Conservation (phyloP, 2,329 filamentous ascomycete genomes). For the Lachnellula occidentalis region DNA sequence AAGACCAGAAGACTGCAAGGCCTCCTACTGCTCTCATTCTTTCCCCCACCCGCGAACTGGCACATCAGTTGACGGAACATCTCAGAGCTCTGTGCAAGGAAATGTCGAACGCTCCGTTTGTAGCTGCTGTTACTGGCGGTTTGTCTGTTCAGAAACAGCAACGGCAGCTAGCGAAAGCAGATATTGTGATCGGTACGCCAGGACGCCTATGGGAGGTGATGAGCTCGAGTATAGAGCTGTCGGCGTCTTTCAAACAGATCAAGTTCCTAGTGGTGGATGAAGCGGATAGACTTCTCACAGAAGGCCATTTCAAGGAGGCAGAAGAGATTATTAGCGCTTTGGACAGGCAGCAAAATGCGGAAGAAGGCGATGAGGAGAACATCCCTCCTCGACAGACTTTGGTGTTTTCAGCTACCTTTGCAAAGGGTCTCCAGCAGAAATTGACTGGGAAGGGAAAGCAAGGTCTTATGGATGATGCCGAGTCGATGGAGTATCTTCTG, state of each 20-base stretch:
- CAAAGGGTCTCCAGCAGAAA: conserved; percentile 86
- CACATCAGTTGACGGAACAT: conserved; percentile 84
- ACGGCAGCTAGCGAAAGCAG: conserved; percentile 73
- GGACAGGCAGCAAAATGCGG: conserved; percentile 54
- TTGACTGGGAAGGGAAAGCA: conserved; percentile 64
- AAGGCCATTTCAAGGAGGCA: conserved; percentile 92
- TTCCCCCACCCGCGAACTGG: conserved; percentile 87
- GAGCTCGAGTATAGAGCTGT: conserved; percentile 64
- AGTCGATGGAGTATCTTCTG: conserved; percentile 89
- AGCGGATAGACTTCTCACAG: conserved; percentile 83
- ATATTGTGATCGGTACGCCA: conserved; percentile 90
- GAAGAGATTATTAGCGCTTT: conserved; percentile 80
- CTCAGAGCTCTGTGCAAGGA: conserved; percentile 67
- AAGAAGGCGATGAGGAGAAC: conserved; percentile 42
- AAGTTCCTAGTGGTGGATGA: conserved; percentile 88
- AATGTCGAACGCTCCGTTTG: conserved; percentile 55
- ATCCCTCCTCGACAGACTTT: conserved; percentile 68
- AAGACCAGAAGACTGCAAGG: conserved; percentile 34
- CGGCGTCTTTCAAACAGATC: conserved; percentile 66
- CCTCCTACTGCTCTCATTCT: conserved; percentile 72
- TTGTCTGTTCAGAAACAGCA: conserved; percentile 94
- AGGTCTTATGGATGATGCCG: conserved; percentile 63
- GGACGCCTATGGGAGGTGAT: conserved; percentile 93
- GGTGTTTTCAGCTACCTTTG: conserved; percentile 95
- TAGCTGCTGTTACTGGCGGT: conserved; percentile 89